phyloP scores from a whole-genome alignment of 768 basidiomycete genomes.

The Panus rudis region DNA sequence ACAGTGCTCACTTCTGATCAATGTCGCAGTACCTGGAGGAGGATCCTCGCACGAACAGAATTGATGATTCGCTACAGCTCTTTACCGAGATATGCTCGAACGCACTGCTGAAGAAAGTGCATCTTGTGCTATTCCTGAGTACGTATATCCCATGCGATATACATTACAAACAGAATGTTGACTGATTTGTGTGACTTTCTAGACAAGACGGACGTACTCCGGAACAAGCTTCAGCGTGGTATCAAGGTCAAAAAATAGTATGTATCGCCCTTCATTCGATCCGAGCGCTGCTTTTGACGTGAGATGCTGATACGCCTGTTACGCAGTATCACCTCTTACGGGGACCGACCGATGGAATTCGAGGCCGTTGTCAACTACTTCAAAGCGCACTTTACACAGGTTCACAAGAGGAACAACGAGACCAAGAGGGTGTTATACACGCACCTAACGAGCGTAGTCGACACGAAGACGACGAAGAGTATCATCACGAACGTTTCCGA shows the following conservation, averaged over 20 bases:
- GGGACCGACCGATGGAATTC: conserved; percentile 63
- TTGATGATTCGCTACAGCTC: conserved; percentile 83
- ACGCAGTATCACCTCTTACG: conserved; percentile 68
- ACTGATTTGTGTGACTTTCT: conserved; percentile 3
- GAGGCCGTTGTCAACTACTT: conserved; percentile 73
- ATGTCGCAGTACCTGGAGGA: conserved; percentile 69
- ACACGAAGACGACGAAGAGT: conserved; percentile 77
- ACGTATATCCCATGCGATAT: conserved; percentile 56
- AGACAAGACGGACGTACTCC: conserved; percentile 79
- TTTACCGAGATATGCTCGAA: conserved; percentile 85
- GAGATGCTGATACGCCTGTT: not conserved
- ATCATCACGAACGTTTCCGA: conserved; percentile 63
- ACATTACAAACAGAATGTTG: conserved; percentile 26
- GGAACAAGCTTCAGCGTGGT: conserved; percentile 62
- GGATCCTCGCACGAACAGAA: conserved; percentile 77
- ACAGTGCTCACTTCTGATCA: not conserved
- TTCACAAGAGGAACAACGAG: conserved; percentile 59
- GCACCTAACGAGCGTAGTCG: conserved; percentile 77
- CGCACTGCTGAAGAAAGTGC: conserved; percentile 58
- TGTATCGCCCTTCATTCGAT: conserved; percentile 16
- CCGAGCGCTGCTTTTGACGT: not conserved
- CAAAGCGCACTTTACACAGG: conserved; percentile 76
- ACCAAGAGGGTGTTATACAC: conserved; percentile 54
- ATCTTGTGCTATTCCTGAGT: conserved; percentile 52
- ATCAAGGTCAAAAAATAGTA: conserved; percentile 76